Evolutionary conservation across 129 eudicot species (phyloP).

Genomic region (Mikania micrantha): DNA sequence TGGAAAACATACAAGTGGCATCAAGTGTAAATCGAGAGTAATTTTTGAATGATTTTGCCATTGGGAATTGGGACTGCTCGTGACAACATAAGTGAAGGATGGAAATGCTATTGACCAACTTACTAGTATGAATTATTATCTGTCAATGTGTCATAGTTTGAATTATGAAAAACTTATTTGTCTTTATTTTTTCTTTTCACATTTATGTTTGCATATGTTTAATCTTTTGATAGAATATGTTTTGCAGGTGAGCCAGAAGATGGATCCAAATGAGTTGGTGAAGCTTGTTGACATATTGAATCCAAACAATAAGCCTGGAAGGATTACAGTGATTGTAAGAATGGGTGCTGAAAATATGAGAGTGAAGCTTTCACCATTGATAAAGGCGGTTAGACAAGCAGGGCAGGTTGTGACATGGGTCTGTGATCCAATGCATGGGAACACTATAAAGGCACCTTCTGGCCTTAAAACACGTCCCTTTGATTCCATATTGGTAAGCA

Average conservation of each 20-base stretch:
- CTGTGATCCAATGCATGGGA: slow-evolving; percentile 71
- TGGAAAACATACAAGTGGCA: no score
- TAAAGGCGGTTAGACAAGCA: slow-evolving; percentile 51
- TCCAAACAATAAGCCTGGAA: slow-evolving; percentile 59
- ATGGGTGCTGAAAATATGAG: slow-evolving; percentile 78
- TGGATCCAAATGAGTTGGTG: slow-evolving; percentile 60
- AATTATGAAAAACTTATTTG: no score
- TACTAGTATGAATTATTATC: no score
- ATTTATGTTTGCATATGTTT: not conserved
- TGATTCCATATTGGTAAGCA: slow-evolving; percentile 56
- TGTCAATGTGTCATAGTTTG: no score
- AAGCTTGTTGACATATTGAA: slow-evolving; percentile 55
- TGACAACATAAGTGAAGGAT: no score
- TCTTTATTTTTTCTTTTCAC: not conserved
- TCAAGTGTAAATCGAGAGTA: no score
- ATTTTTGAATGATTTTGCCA: no score
- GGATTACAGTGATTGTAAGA: slow-evolving; percentile 57
- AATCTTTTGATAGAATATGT: not conserved
- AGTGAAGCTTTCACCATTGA: slow-evolving; percentile 55
- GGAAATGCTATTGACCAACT: no score
- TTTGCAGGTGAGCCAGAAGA: slow-evolving; percentile 63
- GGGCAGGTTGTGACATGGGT: slow-evolving; percentile 72
- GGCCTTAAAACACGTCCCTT: slow-evolving; percentile 66
- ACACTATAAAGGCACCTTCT: slow-evolving; percentile 65
- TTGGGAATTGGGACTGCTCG: no score